phyloP scores from a whole-genome alignment of 1,139 yeast genomes.

The Yamadazyma atlantica region DNA sequence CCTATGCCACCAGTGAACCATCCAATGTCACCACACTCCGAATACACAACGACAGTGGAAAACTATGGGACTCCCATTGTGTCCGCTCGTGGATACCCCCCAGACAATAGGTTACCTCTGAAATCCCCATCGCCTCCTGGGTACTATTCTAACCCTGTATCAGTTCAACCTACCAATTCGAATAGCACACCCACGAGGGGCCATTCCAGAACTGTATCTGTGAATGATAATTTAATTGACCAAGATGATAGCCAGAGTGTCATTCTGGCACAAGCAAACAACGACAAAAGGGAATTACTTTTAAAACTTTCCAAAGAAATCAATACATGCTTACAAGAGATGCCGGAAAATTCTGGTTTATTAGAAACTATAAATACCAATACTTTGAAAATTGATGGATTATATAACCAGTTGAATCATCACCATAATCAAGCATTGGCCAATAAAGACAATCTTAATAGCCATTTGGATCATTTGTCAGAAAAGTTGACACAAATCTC shows the following conservation, averaged over 20 bases:
- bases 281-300: conserved; percentile 6
- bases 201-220: conserved; percentile 3
- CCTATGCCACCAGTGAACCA: neutral
- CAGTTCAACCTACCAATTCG: conserved; percentile 2
- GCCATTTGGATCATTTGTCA: conserved; percentile 34
- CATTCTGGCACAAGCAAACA: neutral
- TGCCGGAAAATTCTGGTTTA: conserved; percentile 10
- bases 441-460: conserved; percentile 31
- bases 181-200: neutral
- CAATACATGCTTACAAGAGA: conserved; percentile 19
- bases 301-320: conserved; percentile 23
- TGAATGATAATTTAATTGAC: conserved; percentile 19
- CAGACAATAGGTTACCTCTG: neutral
- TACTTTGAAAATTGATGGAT: conserved; percentile 25
- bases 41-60: neutral
- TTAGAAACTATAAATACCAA: conserved; percentile 17
- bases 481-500: conserved; percentile 29
- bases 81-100: no score
- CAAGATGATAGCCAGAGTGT: conserved; percentile 13
- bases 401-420: conserved; percentile 33
- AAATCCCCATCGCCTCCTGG: conserved; percentile 5
- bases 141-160: conserved; percentile 1
- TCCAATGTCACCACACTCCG: neutral
- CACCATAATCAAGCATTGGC: conserved; percentile 41
- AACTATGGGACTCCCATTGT: no score